Evolutionary conservation across 164 flowering plant genomes (phyloP), one percentile per base, ranked within the genome.

Genomic region (Pachysandra terminalis): DNA sequence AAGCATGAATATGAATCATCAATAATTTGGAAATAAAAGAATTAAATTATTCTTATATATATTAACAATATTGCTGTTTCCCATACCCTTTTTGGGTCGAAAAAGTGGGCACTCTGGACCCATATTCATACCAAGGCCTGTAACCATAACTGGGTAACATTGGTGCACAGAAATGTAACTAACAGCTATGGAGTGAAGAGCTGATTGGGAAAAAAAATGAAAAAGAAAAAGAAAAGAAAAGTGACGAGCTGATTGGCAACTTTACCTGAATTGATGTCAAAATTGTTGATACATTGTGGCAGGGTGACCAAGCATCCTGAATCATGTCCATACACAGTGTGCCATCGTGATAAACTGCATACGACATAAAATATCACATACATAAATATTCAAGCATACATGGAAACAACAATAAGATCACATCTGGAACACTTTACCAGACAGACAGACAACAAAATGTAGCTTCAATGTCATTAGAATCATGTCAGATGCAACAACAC

Each of bases 301-400:
- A 81, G 62, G 87, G 87, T 69, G 87, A 84, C 87, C 87, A 84
- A n/a, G 87, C 87, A 75, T 81, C 83, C 75, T 84, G 87, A 70
- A 84, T 81, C 68, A 80, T 84, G 62, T 84, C 85, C 85, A 81
- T 81, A 68, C 86, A 83, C 15, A 83, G 78, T 41, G 85, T 77
- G 15, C 87, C 87, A 68, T 84, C 87, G 22, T 69, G 78, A 71
- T 80, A 81, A 73, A 81, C 85, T 81, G 81, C 68, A 76, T 22
- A 66, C 22, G 26, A 2, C 21, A 54, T 10, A 58, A 4, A 58
- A 16, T 3, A 26, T 27, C 3, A 55, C 19, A 58, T 24, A 17
- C 13, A 14, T 24, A 58, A 27, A 1, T 16, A 5, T 58, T 6
- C 32, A 57, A 21, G 5, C 23, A 27, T 4, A 27, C 19, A 27